Evolutionary conservation across 2,329 filamentous ascomycete species (phyloP).

Genomic region (Aspergillus pseudoviridinutans): DNA sequence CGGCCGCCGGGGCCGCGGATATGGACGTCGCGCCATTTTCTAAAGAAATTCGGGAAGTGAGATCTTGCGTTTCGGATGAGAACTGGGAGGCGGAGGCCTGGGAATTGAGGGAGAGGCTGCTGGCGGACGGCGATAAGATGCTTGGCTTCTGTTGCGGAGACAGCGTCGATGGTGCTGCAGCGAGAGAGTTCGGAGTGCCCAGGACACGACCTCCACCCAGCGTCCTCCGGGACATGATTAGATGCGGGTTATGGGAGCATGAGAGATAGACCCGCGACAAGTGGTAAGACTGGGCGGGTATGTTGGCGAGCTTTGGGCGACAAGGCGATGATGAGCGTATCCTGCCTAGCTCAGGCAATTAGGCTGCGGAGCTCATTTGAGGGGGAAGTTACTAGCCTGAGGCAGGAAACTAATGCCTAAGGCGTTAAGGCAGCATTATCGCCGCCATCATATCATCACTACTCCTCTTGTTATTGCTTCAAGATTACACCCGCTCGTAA

Average conservation of each 20-base stretch:
- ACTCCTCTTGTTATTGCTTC: background rate
- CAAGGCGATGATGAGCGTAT: background rate
- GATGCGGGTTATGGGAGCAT: conserved; percentile 33
- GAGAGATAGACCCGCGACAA: conserved; percentile 22
- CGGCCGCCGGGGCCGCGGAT: conserved; percentile 48
- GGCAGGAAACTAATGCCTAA: background rate
- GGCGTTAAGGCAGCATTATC: background rate
- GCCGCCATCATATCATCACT: background rate
- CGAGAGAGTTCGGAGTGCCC: conserved; percentile 79
- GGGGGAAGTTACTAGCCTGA: background rate
- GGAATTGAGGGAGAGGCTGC: conserved; percentile 74
- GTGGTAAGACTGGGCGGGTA: conserved; percentile 1
- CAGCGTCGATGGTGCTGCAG: conserved; percentile 53
- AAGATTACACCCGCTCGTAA: background rate
- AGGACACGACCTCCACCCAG: conserved; percentile 89
- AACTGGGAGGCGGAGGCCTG: conserved; percentile 68
- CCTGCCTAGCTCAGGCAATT: background rate
- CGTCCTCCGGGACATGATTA: conserved; percentile 73
- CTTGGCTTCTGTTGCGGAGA: conserved; percentile 39
- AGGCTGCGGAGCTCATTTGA: background rate
- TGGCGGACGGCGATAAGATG: conserved; percentile 61
- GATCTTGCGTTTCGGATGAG: conserved; percentile 69
- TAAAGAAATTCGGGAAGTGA: conserved; percentile 75
- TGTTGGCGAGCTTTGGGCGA: background rate
- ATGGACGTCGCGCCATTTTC: conserved; percentile 53